phyloP scores from a whole-genome alignment of 805 yeast genomes.

The Metschnikowia peoriensis region DNA sequence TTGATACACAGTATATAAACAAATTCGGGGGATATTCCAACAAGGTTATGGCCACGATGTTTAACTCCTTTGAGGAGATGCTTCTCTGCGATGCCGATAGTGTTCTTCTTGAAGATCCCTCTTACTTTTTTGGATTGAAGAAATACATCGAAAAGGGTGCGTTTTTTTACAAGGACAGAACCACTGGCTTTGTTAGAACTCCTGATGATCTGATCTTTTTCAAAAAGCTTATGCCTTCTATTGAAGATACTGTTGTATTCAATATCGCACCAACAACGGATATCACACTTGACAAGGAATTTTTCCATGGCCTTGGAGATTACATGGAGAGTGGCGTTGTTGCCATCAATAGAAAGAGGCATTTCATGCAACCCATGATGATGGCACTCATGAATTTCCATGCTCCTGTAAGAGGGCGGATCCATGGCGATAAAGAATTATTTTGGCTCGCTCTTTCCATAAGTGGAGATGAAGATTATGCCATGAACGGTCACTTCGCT shows the following conservation, averaged over 20 bases:
- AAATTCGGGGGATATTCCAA: constrained; percentile 40
- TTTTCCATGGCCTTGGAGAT: constrained; percentile 35
- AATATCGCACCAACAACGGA: constrained; percentile 34
- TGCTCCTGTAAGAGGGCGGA: constrained; percentile 1
- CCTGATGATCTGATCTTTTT: constrained; percentile 41
- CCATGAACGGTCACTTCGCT: constrained; percentile 30
- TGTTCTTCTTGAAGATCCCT: constrained; percentile 37
- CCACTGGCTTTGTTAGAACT: constrained; percentile 27
- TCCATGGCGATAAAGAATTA: constrained; percentile 39
- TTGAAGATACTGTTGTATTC: constrained; percentile 23
- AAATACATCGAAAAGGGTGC: constrained; percentile 34
- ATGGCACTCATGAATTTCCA: constrained; percentile 29
- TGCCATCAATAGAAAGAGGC: constrained; percentile 25
- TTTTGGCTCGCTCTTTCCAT: constrained; percentile 31
- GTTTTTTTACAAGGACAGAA: constrained; percentile 15
- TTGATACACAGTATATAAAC: constrained; percentile 17
- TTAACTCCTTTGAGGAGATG: constrained; percentile 16
- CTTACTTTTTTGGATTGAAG: constrained; percentile 29
- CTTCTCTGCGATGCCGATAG: constrained; percentile 54
- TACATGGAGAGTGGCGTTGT: constrained; percentile 40
- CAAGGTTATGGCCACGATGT: constrained; percentile 15
- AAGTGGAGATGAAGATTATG: constrained; percentile 28
- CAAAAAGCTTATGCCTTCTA: constrained; percentile 43
- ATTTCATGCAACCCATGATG: constrained; percentile 30
- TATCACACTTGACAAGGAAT: constrained; percentile 28